Evolutionary conservation across 257 asterid species (phyloP), one percentile per base, ranked within the genome.

Genomic region (Osmanthus fragrans): DNA sequence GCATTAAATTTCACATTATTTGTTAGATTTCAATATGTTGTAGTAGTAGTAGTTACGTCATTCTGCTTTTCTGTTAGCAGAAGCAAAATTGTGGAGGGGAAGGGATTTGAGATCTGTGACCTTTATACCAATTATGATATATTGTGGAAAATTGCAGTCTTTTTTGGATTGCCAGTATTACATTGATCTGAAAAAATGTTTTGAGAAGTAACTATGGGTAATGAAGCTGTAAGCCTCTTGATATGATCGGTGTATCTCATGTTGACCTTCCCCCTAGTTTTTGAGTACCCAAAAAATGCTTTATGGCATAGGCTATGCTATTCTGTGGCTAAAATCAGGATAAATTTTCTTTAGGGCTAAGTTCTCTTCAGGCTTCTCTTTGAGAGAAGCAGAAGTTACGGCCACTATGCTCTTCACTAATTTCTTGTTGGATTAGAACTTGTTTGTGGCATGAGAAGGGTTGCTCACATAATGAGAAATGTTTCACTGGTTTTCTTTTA

Each of bases 331-430:
- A 4, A 37, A 56, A 70, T 30, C 10, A 8, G 45, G 45, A 45
- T 39, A 11, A 8, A 73, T 39, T 73, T 69, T 45, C 69, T 27
- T 74, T 77, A 39, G 54, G 32, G 78, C 79, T 40, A 11, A 32
- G 42, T 66, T 40, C 30, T 13, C 68, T 42, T 58, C 30, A 27
- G 25, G 18, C 25, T 25, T 5, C 25, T 70, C 21, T 30, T 42
- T 81, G 42, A 30, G 68, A 33, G 40, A 74, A 36, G 69, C 34
- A 49, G 23, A 42, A 36, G 34, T 51, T 63, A 3, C 33, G 7
- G 32, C 13, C 9, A 42, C 47, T 29, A n/a, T 70, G 33, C 69
- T 63, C 34, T 36, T 42, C 64, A 12, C 9, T 36, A 30, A 74
- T 65, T 60, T 73, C 7, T 63, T 25, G 34, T 74, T 73, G 68